Evolutionary conservation across 1,139 yeast genomes (phyloP).

Genomic region (Pichia sp.): DNA sequence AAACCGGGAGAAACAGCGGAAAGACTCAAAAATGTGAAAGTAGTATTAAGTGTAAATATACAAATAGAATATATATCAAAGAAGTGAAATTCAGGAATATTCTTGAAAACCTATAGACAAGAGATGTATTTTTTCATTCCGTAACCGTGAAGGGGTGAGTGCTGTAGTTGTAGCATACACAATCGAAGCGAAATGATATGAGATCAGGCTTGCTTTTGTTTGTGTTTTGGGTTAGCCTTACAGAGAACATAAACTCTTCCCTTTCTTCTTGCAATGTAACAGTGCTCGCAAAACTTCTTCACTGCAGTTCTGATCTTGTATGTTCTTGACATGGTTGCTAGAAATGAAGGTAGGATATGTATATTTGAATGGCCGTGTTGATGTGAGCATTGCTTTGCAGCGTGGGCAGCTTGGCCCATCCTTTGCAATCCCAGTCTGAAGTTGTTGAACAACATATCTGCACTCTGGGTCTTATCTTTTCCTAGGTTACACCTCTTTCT

Average conservation of each 20-base stretch:
- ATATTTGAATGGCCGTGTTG: constrained; percentile 14
- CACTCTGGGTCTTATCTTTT: too few relatives aligned
- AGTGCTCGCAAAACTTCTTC: constrained; percentile 85
- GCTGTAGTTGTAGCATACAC: too few relatives aligned
- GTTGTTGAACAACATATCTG: constrained; percentile 19
- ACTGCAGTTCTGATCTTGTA: constrained; percentile 79
- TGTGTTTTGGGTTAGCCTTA: constrained; percentile 88
- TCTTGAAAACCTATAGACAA: constrained; percentile 7
- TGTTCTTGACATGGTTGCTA: constrained; percentile 38
- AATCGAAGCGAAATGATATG: not conserved
- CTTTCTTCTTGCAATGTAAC: constrained; percentile 90
- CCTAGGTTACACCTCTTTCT: too few relatives aligned
- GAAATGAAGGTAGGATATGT: constrained; percentile 15
- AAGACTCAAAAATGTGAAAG: not conserved
- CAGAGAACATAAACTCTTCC: constrained; percentile 92
- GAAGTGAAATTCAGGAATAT: not conserved
- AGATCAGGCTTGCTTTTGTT: constrained; percentile 85
- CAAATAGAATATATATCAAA: not conserved
- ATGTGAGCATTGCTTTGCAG: constrained; percentile 15
- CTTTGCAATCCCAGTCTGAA: constrained; percentile 21
- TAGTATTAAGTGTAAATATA: not conserved
- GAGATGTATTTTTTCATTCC: not conserved
- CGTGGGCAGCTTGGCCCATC: constrained; percentile 16
- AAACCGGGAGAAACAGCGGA: too few relatives aligned
- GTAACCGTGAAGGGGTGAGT: not conserved